These are phyloP conservation scores for Annulohypoxylon bovei DNA, from an alignment of 495 filamentous ascomycete species.

Conservation along the genomic window DNA sequence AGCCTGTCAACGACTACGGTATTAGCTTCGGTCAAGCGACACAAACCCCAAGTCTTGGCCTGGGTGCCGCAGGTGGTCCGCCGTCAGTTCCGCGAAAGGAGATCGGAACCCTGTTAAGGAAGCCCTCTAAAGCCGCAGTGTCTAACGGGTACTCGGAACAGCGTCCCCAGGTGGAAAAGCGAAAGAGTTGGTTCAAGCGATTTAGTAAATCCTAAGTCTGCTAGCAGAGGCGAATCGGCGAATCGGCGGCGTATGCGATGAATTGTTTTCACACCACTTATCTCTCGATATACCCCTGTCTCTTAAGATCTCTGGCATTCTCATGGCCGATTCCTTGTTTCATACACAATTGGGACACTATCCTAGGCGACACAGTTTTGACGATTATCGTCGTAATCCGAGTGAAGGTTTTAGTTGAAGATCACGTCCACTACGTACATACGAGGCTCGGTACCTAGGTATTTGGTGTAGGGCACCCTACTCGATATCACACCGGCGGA, in stretches of 20 bases:
- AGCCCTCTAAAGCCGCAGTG: constrained; percentile 41
- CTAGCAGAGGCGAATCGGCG: constrained; percentile 3
- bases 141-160: constrained; percentile 45
- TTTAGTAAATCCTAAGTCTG: constrained; percentile 72
- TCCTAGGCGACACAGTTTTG: constrained; percentile 25
- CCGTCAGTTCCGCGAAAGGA: constrained; percentile 56
- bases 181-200: constrained; percentile 88
- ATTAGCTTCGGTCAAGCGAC: constrained; percentile 55
- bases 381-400: constrained; percentile 9
- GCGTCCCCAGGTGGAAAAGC: constrained; percentile 68
- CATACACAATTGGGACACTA: constrained; percentile 14
- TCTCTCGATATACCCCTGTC: constrained; percentile 35
- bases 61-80: constrained; percentile 37
- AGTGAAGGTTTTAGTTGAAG: constrained; percentile 3
- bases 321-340: constrained; percentile 21
- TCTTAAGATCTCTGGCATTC: constrained; percentile 28
- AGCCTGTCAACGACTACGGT: constrained; percentile 58
- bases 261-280: constrained; percentile 24
- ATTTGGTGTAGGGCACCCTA: constrained; percentile 13
- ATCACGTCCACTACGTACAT: constrained; percentile 1
- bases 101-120: constrained; percentile 43
- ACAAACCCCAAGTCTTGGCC: constrained; percentile 50
- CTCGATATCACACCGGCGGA: constrained; percentile 9
- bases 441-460: neutral
- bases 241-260: constrained; percentile 12